Conservation (phyloP, 441 rosid species). For the Pelargonium citronellum region DNA sequence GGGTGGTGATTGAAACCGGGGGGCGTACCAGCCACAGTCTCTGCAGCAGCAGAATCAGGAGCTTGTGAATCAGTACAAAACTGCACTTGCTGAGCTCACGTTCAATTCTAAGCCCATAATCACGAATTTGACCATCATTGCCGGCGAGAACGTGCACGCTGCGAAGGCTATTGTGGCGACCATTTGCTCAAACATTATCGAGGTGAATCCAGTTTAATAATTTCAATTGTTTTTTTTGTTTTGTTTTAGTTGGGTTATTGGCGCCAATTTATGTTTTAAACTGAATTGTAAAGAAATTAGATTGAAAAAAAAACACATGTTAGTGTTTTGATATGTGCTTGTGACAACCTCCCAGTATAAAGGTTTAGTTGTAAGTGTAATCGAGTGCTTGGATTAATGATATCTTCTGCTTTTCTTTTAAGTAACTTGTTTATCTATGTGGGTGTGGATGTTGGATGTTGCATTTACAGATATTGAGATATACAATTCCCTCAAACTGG, state of each 20-base stretch:
- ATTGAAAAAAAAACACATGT: neutral
- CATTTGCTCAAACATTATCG: conserved; percentile 79
- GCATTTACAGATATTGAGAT: neutral
- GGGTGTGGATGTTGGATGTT: conserved; percentile 1
- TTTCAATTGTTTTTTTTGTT: conserved; percentile 26
- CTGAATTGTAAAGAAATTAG: conserved; percentile 30
- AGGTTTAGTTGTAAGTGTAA: conserved; percentile 20
- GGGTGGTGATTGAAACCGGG: conserved; percentile 40
- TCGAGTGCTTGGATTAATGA: conserved; percentile 49
- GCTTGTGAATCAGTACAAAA: conserved; percentile 83
- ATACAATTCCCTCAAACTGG: neutral
- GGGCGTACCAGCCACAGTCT: conserved; percentile 63
- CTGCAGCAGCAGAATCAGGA: conserved; percentile 62
- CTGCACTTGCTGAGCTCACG: conserved; percentile 89
- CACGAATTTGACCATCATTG: conserved; percentile 88
- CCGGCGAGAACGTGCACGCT: conserved; percentile 81
- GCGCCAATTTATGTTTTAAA: conserved; percentile 24
- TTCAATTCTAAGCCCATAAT: conserved; percentile 95
- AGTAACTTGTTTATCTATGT: neutral
- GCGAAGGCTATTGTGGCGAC: conserved; percentile 74
- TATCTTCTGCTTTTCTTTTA: conserved; percentile 23
- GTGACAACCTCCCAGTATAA: neutral
- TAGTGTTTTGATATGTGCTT: neutral
- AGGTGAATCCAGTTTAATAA: conserved; percentile 71
- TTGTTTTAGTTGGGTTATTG: conserved; percentile 24